Conservation (phyloP, 768 basidiomycete genomes). For the Phaffia australis region DNA sequence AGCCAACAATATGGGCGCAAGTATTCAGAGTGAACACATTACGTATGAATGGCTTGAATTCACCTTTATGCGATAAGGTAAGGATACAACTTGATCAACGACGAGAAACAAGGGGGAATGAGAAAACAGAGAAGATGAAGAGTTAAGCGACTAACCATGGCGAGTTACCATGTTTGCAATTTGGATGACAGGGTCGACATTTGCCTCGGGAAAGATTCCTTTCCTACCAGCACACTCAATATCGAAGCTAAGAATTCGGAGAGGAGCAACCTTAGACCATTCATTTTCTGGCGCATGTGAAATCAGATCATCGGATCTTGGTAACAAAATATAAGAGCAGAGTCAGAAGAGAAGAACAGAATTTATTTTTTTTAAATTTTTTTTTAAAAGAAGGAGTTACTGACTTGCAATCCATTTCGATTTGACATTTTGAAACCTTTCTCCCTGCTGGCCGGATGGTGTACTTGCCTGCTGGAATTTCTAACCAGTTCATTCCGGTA, state of each 20-base stretch:
- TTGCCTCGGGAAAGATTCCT: slow-evolving; percentile 89
- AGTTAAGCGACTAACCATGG: slow-evolving; percentile 54
- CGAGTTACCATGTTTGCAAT: slow-evolving; percentile 98
- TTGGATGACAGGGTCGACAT: slow-evolving; percentile 87
- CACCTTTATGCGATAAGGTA: slow-evolving; percentile 48
- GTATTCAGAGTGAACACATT: slow-evolving; percentile 93
- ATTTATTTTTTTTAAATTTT: background rate
- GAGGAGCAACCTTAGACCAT: slow-evolving; percentile 84
- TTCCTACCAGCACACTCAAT: slow-evolving; percentile 98
- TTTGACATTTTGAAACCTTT: slow-evolving; percentile 72
- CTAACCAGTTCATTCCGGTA: slow-evolving; percentile 99
- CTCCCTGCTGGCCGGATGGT: slow-evolving; percentile 47
- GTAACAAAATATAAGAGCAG: background rate
- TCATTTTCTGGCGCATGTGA: slow-evolving; percentile 84
- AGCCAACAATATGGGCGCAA: slow-evolving; percentile 93
- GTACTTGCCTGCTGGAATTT: slow-evolving; percentile 76
- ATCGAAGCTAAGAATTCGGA: slow-evolving; percentile 93
- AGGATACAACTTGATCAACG: background rate
- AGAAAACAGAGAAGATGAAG: background rate
- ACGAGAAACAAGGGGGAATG: background rate
- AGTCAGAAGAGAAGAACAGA: slow-evolving; percentile 10
- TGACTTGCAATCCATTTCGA: slow-evolving; percentile 70
- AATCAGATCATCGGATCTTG: slow-evolving; percentile 70
- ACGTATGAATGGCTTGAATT: slow-evolving; percentile 82
- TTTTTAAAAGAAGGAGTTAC: slow-evolving; percentile 26